phyloP scores from a whole-genome alignment of 2,329 filamentous ascomycete genomes.

The Colletotrichum falcatum region DNA sequence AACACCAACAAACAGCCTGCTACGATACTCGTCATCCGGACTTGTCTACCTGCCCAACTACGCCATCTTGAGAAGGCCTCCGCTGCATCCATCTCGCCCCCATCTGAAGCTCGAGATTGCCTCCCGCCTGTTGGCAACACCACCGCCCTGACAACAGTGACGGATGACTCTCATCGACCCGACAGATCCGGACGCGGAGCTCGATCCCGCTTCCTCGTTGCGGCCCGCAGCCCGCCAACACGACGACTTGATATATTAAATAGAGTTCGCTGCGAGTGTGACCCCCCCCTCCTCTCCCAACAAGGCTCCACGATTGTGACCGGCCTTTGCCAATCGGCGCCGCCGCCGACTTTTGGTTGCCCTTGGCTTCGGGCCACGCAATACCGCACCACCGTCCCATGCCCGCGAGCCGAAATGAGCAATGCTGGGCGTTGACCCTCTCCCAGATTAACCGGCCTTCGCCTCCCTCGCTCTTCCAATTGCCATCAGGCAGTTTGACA shows the following conservation, averaged over 20 bases:
- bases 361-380: constrained; percentile 32
- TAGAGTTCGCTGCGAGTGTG: constrained; percentile 10
- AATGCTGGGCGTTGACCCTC: not conserved
- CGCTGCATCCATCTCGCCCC: not conserved
- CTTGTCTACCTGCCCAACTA: not conserved
- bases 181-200: constrained; percentile 26
- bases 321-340: constrained; percentile 16
- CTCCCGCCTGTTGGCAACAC: not conserved
- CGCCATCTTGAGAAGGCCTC: not conserved
- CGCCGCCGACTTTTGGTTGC: not conserved
- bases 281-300: constrained; percentile 8
- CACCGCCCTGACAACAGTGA: not conserved
- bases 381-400: constrained; percentile 30
- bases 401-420: constrained; percentile 30
- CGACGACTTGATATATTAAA: constrained; percentile 7
- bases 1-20: not conserved
- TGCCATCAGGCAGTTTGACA: not conserved
- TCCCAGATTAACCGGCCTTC: constrained; percentile 8
- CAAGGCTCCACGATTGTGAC: not conserved
- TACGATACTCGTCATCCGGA: not conserved
- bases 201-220: constrained; percentile 27
- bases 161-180: constrained; percentile 10
- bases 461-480: not conserved
- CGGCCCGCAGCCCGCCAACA: constrained; percentile 29
- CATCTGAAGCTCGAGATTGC: not conserved